Evolutionary conservation across 2,329 filamentous ascomycete genomes (phyloP), one percentile per base, ranked within the genome.

Genomic region (Clonostachys chloroleuca): DNA sequence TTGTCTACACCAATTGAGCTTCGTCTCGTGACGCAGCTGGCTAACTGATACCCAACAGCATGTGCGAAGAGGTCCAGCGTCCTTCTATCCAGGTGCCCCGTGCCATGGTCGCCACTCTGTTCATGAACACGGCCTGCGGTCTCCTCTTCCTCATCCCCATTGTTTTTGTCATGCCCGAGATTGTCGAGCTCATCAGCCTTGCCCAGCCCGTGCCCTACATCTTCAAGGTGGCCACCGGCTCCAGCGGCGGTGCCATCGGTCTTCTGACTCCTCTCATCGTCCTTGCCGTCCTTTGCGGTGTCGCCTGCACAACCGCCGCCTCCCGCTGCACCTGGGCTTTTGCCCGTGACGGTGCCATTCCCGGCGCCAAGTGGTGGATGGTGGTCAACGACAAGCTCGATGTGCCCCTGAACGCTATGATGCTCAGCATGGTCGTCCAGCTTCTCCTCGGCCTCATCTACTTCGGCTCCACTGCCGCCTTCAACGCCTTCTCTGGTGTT

Each of bases 1-100:
- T 73, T 43, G 8, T 30, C 24, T 43, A 12, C 20, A 17, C 30
- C n/a, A 30, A 30, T 30, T 42, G 16, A 42, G 14, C 7, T 14
- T 42, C 14, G 16, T 42, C 30, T n/a, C 30, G 12, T 24, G 24
- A 30, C 9, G 43, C 37, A 43, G 14, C 16, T 24, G 14, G 16
- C 24, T 30, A 30, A 30, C 43, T 30, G 24, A 30, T 10, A 10
- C 12, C 17, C 34, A 13, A 36, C 50, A 85, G 80, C 52, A 89
- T 88, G 85, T 87, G 83, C 56, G 86, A 89, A 65, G 86, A 89
- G 62, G 84, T 87, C 12, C 73, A 77, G 59, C 68, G 81, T 43
- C 85, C 85, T 6, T 73, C 81, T 0, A 79, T 74, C 3, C 85
- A 88, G 62, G 84, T 88, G 8, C 84, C 85, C 54, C 86, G 84